phyloP scores from a whole-genome alignment of 345 rosid species.

The Bruguiera sexangula region DNA sequence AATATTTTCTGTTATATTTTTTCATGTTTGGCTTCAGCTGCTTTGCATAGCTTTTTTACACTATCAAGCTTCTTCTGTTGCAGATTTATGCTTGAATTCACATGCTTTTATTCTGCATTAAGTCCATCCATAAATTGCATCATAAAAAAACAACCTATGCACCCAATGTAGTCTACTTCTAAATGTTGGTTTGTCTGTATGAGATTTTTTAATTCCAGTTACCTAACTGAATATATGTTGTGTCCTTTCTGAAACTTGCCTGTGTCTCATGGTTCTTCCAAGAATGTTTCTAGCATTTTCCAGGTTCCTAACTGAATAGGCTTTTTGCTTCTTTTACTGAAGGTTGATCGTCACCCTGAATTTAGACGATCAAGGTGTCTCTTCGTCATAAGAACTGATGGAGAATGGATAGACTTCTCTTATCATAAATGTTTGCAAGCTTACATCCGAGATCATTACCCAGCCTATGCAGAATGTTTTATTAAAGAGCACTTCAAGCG shows the following conservation, averaged over 20 bases:
- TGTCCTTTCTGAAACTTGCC: too few relatives aligned
- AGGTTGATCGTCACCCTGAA: slow-evolving; percentile 93
- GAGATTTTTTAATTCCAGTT: background rate
- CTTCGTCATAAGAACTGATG: slow-evolving; percentile 90
- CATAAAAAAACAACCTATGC: background rate
- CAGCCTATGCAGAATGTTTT: slow-evolving; percentile 70
- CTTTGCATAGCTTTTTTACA: background rate
- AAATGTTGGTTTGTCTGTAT: background rate
- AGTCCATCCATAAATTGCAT: background rate
- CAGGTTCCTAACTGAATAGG: background rate
- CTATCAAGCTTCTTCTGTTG: background rate
- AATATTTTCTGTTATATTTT: background rate
- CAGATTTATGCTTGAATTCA: background rate
- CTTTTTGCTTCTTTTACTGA: slow-evolving; percentile 3
- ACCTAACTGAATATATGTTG: background rate
- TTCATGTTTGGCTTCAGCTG: background rate
- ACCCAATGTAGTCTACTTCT: background rate
- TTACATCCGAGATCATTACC: slow-evolving; percentile 66
- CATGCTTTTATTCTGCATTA: background rate
- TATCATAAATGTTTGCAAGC: slow-evolving; percentile 88
- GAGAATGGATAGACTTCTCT: slow-evolving; percentile 94
- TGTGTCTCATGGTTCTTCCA: background rate
- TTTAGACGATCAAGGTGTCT: slow-evolving; percentile 75
- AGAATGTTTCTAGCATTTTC: background rate
- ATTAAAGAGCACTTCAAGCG: slow-evolving; percentile 72